These are phyloP conservation scores for Flaveria brownii DNA, from an alignment of 129 eudicot species.

Conservation along the genomic window DNA sequence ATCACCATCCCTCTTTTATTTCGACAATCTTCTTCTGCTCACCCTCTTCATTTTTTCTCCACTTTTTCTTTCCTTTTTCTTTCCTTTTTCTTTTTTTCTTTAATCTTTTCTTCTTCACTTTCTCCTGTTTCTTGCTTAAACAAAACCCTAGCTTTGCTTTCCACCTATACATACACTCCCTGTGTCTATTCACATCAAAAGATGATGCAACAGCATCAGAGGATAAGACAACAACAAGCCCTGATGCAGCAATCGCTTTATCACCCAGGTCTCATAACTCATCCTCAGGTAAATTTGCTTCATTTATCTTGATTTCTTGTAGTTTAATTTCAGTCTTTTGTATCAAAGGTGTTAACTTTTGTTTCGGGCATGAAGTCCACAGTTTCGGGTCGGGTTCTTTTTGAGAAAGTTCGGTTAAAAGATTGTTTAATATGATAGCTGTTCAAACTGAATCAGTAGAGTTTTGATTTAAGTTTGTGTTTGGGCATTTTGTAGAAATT, in stretches of 20 bases:
- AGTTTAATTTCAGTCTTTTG: not conserved
- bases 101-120: not conserved
- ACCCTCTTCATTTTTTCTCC: constrained; percentile 19
- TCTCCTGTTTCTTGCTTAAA: not conserved
- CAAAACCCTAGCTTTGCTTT: constrained; percentile 38
- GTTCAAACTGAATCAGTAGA: constrained; percentile 13
- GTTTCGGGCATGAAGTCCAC: not conserved
- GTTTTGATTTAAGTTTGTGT: not conserved
- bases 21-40: constrained; percentile 41
- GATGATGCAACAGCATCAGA: constrained; percentile 58
- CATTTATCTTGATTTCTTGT: not conserved
- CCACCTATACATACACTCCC: constrained; percentile 14
- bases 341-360: constrained; percentile 19
- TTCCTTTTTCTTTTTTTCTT: not conserved
- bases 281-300: constrained; percentile 50
- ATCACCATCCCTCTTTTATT: constrained; percentile 39
- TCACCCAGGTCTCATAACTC: constrained; percentile 76
- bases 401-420: not conserved
- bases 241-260: constrained; percentile 70
- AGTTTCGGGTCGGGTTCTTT: not conserved
- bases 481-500: constrained; percentile 18
- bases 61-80: not conserved
- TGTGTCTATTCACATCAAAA: constrained; percentile 13
- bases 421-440: not conserved
- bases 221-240: constrained; percentile 62